Evolutionary conservation across 257 asterid genomes (phyloP), one percentile per base, ranked within the genome.

Genomic region (Solanum sejunctum): DNA sequence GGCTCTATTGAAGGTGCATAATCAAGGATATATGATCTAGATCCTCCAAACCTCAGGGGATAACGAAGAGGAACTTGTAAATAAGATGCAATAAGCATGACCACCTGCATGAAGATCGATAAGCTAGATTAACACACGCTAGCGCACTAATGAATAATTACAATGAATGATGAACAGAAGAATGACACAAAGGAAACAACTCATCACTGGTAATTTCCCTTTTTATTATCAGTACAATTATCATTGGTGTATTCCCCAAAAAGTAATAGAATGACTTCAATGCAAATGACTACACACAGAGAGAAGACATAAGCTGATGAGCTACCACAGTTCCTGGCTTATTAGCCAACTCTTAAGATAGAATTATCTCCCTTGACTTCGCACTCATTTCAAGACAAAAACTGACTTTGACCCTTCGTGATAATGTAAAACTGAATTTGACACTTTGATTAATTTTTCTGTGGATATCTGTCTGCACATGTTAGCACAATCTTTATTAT

Each of bases 51-150:
- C 69, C 93, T 92, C 87, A 96, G 80, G 66, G 99, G 98, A 89
- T 93, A 96, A 36, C 99, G 98, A 84, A 95, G 87, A 85, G 98
- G 99, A 88, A 95, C 98, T 90, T 89, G 97, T 92, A 96, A 87
- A 85, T 95, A 93, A 67, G 90, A 89, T 67, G 97, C 98, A 87
- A 95, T 85, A 83, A 96, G 97, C 75, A 92, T 89, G 83, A 93
- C 93, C 87, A 91, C 94, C 98, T 95, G 95, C 94, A 91, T 55
- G 81, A 73, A 69, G 83, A 86, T 73, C 56, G 79, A 73, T 49
- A 85, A 80, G 61, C 55, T 80, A 70, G 85, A 86, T 88, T 82
- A 90, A 64, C 63, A 86, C 28, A 83, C 84, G 87, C 81, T 66
- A 83, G 71, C 80, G 75, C 49, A 80, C 49, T 52, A 79, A 57